Evolutionary conservation across 2,329 filamentous ascomycete species (phyloP).

Genomic region (Ophiostoma sp.): DNA sequence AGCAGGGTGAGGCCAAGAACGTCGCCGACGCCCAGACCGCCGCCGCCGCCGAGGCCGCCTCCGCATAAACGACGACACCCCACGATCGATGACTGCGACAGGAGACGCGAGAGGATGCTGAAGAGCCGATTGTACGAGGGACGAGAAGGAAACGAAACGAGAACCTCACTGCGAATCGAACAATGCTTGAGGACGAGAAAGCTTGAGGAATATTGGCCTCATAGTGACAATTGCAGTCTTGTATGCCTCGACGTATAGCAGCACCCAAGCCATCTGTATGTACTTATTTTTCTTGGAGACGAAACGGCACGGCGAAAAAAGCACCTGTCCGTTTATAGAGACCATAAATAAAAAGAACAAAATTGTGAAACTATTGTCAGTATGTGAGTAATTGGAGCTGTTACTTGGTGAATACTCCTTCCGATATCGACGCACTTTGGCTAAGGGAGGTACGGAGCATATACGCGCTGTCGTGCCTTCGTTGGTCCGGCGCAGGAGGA

Average conservation of each 20-base stretch:
- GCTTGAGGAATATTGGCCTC: neutral
- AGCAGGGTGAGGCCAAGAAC: slow-evolving; percentile 83
- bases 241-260: neutral
- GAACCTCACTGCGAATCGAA: neutral
- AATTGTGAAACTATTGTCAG: neutral
- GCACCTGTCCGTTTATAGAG: neutral
- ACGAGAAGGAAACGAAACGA: neutral
- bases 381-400: neutral
- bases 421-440: neutral
- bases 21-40: slow-evolving; percentile 60
- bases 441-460: no score
- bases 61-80: slow-evolving; percentile 28
- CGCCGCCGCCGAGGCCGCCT: slow-evolving; percentile 35
- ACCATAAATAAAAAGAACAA: slow-evolving; percentile 2
- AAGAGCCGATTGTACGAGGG: neutral
- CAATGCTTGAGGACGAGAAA: neutral
- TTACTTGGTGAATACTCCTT: neutral
- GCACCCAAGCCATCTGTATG: neutral
- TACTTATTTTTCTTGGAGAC: slow-evolving; percentile 18
- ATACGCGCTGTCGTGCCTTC: neutral
- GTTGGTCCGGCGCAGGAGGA: neutral
- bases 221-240: slow-evolving; percentile 14
- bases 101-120: neutral
- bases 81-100: neutral
- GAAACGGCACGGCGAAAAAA: neutral